Base-by-base conservation (phyloP, 768 basidiomycete species). In the Boletus vermiculosoides region DNA sequence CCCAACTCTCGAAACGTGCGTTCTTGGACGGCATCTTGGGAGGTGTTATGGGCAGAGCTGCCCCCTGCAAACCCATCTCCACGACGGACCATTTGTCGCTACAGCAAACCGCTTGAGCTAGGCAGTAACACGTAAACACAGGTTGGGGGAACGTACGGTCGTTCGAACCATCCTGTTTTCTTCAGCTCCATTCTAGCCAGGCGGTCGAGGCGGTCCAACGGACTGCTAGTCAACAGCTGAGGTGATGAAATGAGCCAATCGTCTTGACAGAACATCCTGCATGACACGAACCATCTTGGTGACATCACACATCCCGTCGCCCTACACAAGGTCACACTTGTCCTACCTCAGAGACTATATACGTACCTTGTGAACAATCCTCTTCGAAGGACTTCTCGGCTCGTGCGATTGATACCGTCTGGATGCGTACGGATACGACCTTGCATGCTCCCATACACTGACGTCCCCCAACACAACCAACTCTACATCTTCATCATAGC, bases 111-210 rank as follows among this genome's bases (percentile, higher is more conserved):
- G 25, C n/a, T 22, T 18, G 15, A 50, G 23, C 33, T 3, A 33
- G 11, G 22, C 10, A 7, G 18, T 6, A 25, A n/a, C 40, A n/a
- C 16, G 2, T 20, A 18, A 39, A 16, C 20, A 34, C 28, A 20
- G 23, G 0, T 11, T 12, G 4, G 15, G 3, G 10, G 3, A 16
- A 57, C 68, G 8, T 48, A 70, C 69, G 30, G 40, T 61, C 70
- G 68, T 59, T 70, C 69, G 6, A 70, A 58, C 69, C 69, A 70
- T 22, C 71, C 71, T 5, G 66, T 61, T 42, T 64, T 72, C 58
- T 70, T 72, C 10, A 70, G 41, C 28, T 70, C 71, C 45, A 59
- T 60, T 31, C 69, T 58, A 2, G 71, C 69, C 50, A 70, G 45
- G 2, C 61, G 62, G 39, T 70, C 69, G 1, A 71, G 66, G 13